phyloP scores from a whole-genome alignment of 2,329 filamentous ascomycete species.

The Monosporascus sp. region DNA sequence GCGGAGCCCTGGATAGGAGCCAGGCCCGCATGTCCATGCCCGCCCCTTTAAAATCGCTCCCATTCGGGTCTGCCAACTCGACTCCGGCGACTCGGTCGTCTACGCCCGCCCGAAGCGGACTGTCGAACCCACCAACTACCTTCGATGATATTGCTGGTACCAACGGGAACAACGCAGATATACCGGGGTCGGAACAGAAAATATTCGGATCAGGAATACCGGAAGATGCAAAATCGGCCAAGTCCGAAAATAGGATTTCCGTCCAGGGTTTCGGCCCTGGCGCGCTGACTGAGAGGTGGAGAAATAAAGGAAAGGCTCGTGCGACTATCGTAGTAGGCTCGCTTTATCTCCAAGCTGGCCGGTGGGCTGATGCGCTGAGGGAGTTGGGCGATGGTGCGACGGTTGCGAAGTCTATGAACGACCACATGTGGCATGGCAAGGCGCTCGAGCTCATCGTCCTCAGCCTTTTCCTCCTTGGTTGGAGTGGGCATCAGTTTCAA shows the following conservation, averaged over 20 bases:
- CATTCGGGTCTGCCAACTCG: constrained; percentile 39
- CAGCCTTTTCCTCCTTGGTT: constrained; percentile 76
- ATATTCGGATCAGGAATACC: constrained; percentile 32
- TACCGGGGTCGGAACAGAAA: constrained; percentile 38
- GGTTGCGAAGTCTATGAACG: constrained; percentile 72
- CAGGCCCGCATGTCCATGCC: constrained; percentile 79
- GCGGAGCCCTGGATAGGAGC: constrained; percentile 51
- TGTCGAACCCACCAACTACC: constrained; percentile 44
- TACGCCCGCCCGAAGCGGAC: constrained; percentile 44
- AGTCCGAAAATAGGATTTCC: constrained; percentile 48
- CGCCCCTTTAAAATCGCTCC: constrained; percentile 44
- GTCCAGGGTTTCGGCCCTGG: constrained; percentile 68
- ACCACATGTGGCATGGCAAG: constrained; percentile 97
- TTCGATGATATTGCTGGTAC: constrained; percentile 40
- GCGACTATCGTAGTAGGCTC: constrained; percentile 76
- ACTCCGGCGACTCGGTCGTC: constrained; percentile 43
- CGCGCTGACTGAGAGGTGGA: constrained; percentile 69
- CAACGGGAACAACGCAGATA: constrained; percentile 27
- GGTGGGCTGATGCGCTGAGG: constrained; percentile 82
- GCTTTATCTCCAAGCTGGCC: constrained; percentile 80
- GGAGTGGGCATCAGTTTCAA: constrained; percentile 78
- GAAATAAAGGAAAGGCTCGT: constrained; percentile 75
- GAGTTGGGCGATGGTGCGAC: constrained; percentile 77
- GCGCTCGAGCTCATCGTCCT: constrained; percentile 83
- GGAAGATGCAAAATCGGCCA: constrained; percentile 44